phyloP scores from a whole-genome alignment of 805 yeast genomes.

The Metschnikowia gelsemii region DNA sequence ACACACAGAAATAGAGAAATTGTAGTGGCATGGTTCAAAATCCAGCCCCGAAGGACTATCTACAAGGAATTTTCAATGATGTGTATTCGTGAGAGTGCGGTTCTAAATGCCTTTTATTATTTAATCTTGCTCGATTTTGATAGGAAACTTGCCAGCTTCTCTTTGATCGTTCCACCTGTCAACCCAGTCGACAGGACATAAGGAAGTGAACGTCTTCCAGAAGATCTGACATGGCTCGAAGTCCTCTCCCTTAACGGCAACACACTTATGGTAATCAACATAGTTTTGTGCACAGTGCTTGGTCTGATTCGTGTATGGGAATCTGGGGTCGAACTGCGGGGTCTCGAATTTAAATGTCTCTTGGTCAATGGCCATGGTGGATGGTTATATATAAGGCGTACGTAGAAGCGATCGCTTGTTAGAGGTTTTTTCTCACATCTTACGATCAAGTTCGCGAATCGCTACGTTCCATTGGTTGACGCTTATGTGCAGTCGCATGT shows the following conservation, averaged over 20 bases:
- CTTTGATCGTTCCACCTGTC: constrained; percentile 89
- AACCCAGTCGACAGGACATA: constrained; percentile 83
- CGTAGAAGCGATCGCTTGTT: not conserved
- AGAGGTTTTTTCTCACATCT: constrained; percentile 11
- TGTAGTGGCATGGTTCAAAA: no score
- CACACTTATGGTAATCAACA: constrained; percentile 97
- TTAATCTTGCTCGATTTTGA: constrained; percentile 29
- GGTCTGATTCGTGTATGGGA: constrained; percentile 97
- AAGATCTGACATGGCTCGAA: constrained; percentile 97
- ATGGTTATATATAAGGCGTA: constrained; percentile 7
- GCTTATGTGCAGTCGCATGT: constrained; percentile 2
- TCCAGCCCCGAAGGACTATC: not conserved
- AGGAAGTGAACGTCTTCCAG: constrained; percentile 83
- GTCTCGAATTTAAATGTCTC: constrained; percentile 43
- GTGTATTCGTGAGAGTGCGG: constrained; percentile 4
- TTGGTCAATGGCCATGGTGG: constrained; percentile 38
- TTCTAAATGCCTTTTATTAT: constrained; percentile 4
- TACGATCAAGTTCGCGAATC: constrained; percentile 22
- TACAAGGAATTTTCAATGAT: constrained; percentile 3
- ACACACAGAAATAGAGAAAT: no score
- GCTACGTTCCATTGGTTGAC: constrained; percentile 23
- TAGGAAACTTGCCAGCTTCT: constrained; percentile 49
- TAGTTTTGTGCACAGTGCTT: constrained; percentile 98
- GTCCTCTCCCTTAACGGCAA: constrained; percentile 95
- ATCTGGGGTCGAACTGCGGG: constrained; percentile 38